These are phyloP conservation scores for Neofusicoccum sp. DNA, from an alignment of 2,329 filamentous ascomycete genomes.

Conservation along the genomic window DNA sequence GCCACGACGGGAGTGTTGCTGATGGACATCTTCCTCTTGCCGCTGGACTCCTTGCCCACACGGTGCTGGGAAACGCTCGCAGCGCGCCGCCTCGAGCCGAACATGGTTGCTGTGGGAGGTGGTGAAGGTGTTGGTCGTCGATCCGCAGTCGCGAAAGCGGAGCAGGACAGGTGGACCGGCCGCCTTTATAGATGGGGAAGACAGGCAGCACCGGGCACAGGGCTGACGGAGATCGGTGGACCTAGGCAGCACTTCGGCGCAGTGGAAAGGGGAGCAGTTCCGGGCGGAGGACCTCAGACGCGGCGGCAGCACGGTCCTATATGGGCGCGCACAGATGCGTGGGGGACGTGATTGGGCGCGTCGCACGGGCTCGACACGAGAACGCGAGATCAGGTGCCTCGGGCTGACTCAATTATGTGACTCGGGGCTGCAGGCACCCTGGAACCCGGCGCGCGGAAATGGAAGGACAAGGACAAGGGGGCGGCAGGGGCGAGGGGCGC, in stretches of 20 bases:
- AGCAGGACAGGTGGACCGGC: background rate
- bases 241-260: slow-evolving; percentile 16
- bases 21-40: slow-evolving; percentile 37
- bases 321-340: slow-evolving; percentile 11
- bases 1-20: slow-evolving; percentile 26
- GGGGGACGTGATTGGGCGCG: slow-evolving; percentile 21
- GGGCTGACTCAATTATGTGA: slow-evolving; percentile 12
- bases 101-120: slow-evolving; percentile 28
- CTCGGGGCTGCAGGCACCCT: slow-evolving; percentile 19
- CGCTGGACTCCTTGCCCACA: slow-evolving; percentile 36
- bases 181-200: slow-evolving; percentile 6
- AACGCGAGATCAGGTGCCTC: slow-evolving; percentile 40
- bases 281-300: slow-evolving; percentile 8
- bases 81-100: slow-evolving; percentile 34
- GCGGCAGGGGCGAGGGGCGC: slow-evolving; percentile 28
- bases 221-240: slow-evolving; percentile 12
- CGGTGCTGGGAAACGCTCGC: slow-evolving; percentile 41
- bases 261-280: slow-evolving; percentile 2
- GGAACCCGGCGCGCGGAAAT: slow-evolving; percentile 24
- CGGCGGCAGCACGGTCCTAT: slow-evolving; percentile 25
- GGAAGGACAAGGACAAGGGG: slow-evolving; percentile 15
- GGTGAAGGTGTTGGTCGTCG: background rate
- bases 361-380: slow-evolving; percentile 24
- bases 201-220: slow-evolving; percentile 9
- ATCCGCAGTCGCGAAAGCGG: slow-evolving; percentile 9